Evolutionary conservation across 2,329 filamentous ascomycete species (phyloP).

Genomic region (Chaetomiaceae sp.): DNA sequence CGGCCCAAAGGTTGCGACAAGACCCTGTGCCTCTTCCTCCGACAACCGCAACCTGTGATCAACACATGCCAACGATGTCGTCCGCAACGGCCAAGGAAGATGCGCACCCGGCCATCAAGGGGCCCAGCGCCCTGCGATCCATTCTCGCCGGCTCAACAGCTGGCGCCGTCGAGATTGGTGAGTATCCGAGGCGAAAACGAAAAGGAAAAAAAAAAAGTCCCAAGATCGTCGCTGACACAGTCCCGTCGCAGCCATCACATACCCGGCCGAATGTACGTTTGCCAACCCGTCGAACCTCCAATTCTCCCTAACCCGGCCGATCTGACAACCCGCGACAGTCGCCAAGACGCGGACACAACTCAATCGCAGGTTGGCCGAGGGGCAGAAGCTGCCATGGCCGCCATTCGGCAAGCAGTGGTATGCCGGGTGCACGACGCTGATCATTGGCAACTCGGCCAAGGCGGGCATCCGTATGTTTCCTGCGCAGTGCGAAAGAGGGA

Average conservation of each 20-base stretch:
- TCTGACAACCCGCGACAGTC: conserved; percentile 47
- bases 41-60: conserved; percentile 7
- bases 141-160: conserved; percentile 91
- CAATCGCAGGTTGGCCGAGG: conserved; percentile 74
- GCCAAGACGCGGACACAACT: conserved; percentile 94
- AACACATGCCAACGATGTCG: conserved; percentile 16
- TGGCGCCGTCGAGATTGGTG: conserved; percentile 90
- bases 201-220: too few species aligned
- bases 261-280: conserved; percentile 80
- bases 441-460: conserved; percentile 95
- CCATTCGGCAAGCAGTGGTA: conserved; percentile 95
- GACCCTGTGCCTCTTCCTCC: not conserved
- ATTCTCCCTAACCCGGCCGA: not conserved
- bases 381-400: conserved; percentile 89
- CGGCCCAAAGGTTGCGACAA: not conserved
- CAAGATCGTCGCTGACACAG: conserved; percentile 29
- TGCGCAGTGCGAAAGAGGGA: not conserved
- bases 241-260: conserved; percentile 65
- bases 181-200: too few species aligned
- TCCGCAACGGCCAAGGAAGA: conserved; percentile 23
- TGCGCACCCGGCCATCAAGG: conserved; percentile 32
- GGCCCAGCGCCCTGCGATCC: conserved; percentile 77
- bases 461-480: conserved; percentile 75
- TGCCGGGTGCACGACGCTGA: conserved; percentile 92
- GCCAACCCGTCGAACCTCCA: not conserved